Evolutionary conservation across 768 basidiomycete species (phyloP), one percentile per base, ranked within the genome.

Genomic region (Mycena maculata): DNA sequence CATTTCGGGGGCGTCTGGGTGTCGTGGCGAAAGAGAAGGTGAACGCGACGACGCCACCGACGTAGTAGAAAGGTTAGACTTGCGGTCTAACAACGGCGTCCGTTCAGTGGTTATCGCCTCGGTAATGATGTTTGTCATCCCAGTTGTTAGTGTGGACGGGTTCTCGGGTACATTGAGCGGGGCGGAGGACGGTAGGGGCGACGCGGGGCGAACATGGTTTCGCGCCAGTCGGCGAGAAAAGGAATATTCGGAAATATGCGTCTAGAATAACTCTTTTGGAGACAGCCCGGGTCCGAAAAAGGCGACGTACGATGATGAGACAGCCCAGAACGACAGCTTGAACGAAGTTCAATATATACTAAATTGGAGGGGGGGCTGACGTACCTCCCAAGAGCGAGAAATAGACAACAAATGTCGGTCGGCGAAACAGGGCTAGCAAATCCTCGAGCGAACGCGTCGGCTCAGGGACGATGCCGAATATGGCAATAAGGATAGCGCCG

Each of bases 381-480:
- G 44, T 49, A 70, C 69, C 60, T 23, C 88, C 89, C 3, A 96
- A 82, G 18, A 92, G 77, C 15, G 90, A 89, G 78, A 96, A 93
- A 82, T 95, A 97, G 5, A 83, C 87, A 39, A 96, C 79, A 76
- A 96, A 98, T 1, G 92, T 79, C 2, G 91, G 88, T 47, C 96
- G 82, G 56, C 84, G 79, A 77, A 96, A 95, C 11, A 97, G 84
- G 27, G 76, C 76, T 27, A 98, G 84, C 27, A 98, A 86, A 75
- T 96, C 94, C 65, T 95, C 92, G 20, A 98, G 82, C 2, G 92
- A 90, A 68, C 93, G 92, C 13, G 92, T 94, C 15, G 88, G 88
- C 78, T 97, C 95, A 22, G 92, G 90, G 0, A 98, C 94, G 71
- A 96, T 94, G 50, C 96, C 96, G 74, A 96, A 98, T 54, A 95